Percentiles rank a stretch among this genome's conserved stretches.
Conservation (phyloP, 148 eudicot species). For the Spergularia bocconei region DNA sequence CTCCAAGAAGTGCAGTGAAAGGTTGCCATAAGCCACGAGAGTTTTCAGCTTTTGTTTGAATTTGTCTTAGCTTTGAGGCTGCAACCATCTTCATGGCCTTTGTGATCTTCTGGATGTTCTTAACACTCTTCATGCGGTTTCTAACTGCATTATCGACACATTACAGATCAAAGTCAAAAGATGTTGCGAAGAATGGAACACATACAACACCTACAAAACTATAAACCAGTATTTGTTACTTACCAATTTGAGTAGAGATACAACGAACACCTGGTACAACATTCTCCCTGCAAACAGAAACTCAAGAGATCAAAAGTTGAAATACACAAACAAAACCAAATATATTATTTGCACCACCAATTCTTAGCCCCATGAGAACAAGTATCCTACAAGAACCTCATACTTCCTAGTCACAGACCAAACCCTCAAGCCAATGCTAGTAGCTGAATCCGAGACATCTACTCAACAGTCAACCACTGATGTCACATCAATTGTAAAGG, state of each 20-base stretch:
- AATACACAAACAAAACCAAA: not conserved
- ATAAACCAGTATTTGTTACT: conserved; percentile 15
- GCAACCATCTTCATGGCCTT: conserved; percentile 99
- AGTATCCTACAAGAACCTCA: not conserved
- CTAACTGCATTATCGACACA: conserved; percentile 51
- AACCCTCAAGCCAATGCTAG: not conserved
- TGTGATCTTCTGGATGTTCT: conserved; percentile 93
- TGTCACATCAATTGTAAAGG: not conserved
- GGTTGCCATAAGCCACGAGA: conserved; percentile 99
- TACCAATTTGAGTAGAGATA: conserved; percentile 87
- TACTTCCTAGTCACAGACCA: not conserved
- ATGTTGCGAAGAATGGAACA: not conserved
- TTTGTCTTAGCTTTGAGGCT: conserved; percentile 92
- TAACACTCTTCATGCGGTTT: conserved; percentile 96
- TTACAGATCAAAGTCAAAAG: not conserved
- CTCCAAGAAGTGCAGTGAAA: conserved; percentile 97
- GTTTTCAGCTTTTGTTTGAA: conserved; percentile 84
- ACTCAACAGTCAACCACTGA: not conserved
- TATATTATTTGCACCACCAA: not conserved
- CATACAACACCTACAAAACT: not conserved
- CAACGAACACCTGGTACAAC: conserved; percentile 64
- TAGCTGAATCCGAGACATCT: not conserved
- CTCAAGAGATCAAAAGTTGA: not conserved
- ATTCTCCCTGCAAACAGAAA: conserved; percentile 57
- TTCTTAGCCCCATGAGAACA: not conserved